Conservation (phyloP, 2,329 filamentous ascomycete genomes). For the Sclerotinia sclerotiorum region DNA sequence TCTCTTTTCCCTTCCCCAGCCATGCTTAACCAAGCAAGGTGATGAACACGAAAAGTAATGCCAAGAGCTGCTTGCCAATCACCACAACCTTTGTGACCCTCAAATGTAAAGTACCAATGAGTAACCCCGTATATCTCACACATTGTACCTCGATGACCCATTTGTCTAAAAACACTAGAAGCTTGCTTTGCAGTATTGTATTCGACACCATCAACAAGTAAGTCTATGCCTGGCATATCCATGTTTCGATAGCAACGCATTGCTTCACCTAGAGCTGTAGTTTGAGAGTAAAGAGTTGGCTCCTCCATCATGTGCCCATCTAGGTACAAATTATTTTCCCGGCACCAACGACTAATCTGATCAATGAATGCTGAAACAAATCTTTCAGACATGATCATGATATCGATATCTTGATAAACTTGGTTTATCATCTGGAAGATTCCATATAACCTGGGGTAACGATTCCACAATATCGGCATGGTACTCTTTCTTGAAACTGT, state of each 20-base stretch:
- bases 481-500: conserved; percentile 36
- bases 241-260: conserved; percentile 41
- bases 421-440: conserved; percentile 36
- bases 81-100: conserved; percentile 41
- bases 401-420: conserved; percentile 38
- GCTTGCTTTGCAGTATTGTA: conserved; percentile 42
- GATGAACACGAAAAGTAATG: conserved; percentile 41
- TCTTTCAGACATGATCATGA: conserved; percentile 41
- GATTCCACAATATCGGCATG: conserved; percentile 32
- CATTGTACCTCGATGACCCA: conserved; percentile 37
- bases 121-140: conserved; percentile 41
- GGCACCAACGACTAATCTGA: conserved; percentile 38
- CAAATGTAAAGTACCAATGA: conserved; percentile 41
- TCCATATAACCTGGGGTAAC: conserved; percentile 40
- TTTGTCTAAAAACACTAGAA: conserved; percentile 39
- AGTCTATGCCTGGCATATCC: conserved; percentile 40
- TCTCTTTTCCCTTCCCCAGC: conserved; percentile 41
- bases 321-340: conserved; percentile 35
- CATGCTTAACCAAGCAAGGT: conserved; percentile 41
- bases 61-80: conserved; percentile 42
- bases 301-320: conserved; percentile 43
- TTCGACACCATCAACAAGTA: conserved; percentile 39
- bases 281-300: conserved; percentile 39
- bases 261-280: conserved; percentile 39
- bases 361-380: conserved; percentile 41